These are phyloP conservation scores for Coniochaeta prunicola DNA, from an alignment of 2,329 filamentous ascomycete species.

Conservation along the genomic window DNA sequence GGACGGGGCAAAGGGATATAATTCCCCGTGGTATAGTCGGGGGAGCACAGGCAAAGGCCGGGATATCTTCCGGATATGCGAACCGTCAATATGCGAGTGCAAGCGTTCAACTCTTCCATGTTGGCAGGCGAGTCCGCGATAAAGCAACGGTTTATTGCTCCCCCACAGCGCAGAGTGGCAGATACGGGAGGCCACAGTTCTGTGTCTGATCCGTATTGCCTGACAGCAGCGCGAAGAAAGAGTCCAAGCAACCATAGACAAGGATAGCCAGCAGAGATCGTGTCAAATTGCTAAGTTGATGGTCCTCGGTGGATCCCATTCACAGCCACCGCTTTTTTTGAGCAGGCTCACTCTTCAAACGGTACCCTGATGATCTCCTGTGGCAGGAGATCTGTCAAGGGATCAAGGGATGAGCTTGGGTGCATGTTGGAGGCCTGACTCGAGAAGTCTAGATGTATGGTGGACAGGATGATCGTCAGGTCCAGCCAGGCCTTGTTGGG, in stretches of 20 bases:
- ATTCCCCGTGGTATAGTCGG: slow-evolving; percentile 6
- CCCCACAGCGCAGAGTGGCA: background rate
- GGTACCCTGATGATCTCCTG: background rate
- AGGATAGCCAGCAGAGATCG: background rate
- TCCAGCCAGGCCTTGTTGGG: background rate
- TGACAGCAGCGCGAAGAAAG: too few species aligned
- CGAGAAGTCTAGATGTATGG: background rate
- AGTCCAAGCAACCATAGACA: background rate
- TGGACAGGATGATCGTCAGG: background rate
- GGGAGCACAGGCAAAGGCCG: slow-evolving; percentile 7
- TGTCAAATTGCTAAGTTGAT: background rate
- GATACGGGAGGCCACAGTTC: background rate
- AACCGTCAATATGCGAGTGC: slow-evolving; percentile 9
- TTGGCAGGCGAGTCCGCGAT: slow-evolving; percentile 6
- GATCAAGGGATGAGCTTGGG: background rate
- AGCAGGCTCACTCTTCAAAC: too few species aligned
- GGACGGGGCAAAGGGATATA: slow-evolving; percentile 4
- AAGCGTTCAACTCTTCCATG: slow-evolving; percentile 4
- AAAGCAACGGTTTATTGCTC: slow-evolving; percentile 8
- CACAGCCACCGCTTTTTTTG: background rate
- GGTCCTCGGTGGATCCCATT: background rate
- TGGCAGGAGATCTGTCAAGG: background rate
- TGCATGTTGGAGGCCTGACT: background rate
- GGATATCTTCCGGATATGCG: slow-evolving; percentile 11
- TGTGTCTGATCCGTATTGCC: background rate